Base-by-base conservation (phyloP, 129 eudicot genomes). In the Mikania micrantha region DNA sequence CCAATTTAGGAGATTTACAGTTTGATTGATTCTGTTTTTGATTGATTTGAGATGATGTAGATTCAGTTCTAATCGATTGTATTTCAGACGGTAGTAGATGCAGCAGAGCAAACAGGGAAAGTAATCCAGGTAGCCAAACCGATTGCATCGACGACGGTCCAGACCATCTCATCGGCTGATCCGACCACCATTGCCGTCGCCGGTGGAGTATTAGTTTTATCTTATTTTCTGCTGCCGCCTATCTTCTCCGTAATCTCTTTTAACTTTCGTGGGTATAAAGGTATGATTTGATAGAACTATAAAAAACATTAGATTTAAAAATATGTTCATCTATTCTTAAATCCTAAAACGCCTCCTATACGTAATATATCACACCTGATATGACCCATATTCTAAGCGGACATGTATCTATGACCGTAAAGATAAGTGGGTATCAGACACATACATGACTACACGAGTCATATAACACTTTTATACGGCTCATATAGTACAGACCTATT, bases 61-160 rank as follows among this genome's bases (percentile, higher is more conserved):
- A 49, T 22, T 44, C 8, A 13, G 0, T 12, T 20, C 13, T 27
- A 0, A 16, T 60, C 8, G 31, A 35, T 64, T 61, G 4, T 74
- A 6, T 68, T 85, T 74, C 83, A 93, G 99, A 92, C 96, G 34
- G 95, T 92, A 48, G 84, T 80, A 47, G 96, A 76, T 86, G 99
- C 88, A 15, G 96, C 98, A 19, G 86, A 81, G 58, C 95, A 88
- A 64, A 93, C 95, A 8, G 80, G 90, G 32, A 88, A 81, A 70
- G 88, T 85, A 66, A 81, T 91, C 60, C 90, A 81, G 61, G 94
- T 70, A 0, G 99, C 90, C 22, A 79, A 73, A 65, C 99, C 96
- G 22, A 74, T 93, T 36, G 99, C 95, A n/a, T 82, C 95, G 16
- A 82, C 95, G 15, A 88, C 96, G 52, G 81, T 84, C 4, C 77